Evolutionary conservation across 805 yeast species (phyloP).

Genomic region (Wickerhamiella musiphila): DNA sequence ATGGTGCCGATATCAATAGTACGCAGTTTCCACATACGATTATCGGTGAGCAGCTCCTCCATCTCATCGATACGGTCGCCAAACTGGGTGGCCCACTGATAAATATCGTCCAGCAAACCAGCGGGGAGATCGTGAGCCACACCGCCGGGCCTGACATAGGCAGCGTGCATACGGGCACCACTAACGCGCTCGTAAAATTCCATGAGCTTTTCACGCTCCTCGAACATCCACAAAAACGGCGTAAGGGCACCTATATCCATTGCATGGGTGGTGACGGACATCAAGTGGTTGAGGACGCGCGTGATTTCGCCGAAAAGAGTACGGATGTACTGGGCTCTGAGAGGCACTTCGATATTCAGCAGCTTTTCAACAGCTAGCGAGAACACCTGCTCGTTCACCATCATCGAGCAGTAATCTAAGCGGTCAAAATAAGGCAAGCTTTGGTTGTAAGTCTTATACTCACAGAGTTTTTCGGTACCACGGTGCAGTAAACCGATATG

Average conservation of each 20-base stretch:
- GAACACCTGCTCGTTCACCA: conserved; percentile 80
- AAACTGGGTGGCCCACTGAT: conserved; percentile 92
- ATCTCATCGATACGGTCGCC: conserved; percentile 86
- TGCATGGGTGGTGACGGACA: conserved; percentile 75
- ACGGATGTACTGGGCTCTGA: conserved; percentile 70
- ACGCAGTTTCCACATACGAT: conserved; percentile 84
- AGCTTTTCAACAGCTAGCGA: conserved; percentile 72
- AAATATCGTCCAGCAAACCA: conserved; percentile 75
- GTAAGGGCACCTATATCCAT: conserved; percentile 93
- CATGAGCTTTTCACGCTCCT: conserved; percentile 84
- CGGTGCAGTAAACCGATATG: conserved; percentile 77
- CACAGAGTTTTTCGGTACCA: conserved; percentile 80
- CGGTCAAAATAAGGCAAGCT: conserved; percentile 81
- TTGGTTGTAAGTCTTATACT: conserved; percentile 71
- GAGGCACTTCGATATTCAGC: conserved; percentile 68
- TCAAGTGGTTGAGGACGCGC: conserved; percentile 64
- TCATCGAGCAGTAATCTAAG: conserved; percentile 68
- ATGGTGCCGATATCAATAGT: conserved; percentile 65
- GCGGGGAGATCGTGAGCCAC: conserved; percentile 76
- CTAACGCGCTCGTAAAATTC: conserved; percentile 82
- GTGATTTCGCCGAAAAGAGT: conserved; percentile 79
- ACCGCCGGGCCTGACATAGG: conserved; percentile 85
- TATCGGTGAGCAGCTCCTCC: conserved; percentile 76
- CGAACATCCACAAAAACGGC: conserved; percentile 88
- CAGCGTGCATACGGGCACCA: conserved; percentile 80